phyloP scores from a whole-genome alignment of 176 grass and related monocot species.

The Aegilops sharonensis region DNA sequence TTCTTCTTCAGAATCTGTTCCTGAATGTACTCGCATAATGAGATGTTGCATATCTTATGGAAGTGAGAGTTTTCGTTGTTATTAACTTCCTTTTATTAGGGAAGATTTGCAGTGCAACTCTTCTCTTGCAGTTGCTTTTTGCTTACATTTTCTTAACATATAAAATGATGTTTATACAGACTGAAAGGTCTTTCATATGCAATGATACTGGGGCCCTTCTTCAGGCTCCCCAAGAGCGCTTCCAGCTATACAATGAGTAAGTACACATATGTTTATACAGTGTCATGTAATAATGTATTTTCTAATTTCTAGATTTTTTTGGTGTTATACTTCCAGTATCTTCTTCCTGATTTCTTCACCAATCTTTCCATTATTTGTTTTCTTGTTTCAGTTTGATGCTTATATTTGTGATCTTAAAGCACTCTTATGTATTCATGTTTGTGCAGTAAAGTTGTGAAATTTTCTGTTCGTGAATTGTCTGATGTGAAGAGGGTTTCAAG shows the following conservation, averaged over 20 bases:
- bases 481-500: conserved; percentile 85
- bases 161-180: conserved; percentile 43
- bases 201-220: conserved; percentile 82
- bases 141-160: not conserved
- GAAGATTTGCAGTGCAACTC: not conserved
- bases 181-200: conserved; percentile 87
- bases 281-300: not conserved
- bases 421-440: conserved; percentile 10
- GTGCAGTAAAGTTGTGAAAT: conserved; percentile 69
- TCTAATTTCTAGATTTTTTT: conserved; percentile 22
- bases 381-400: not conserved
- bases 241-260: conserved; percentile 91
- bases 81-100: not conserved
- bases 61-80: not conserved
- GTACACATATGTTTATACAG: conserved; percentile 5
- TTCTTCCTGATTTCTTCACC: conserved; percentile 21
- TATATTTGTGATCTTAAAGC: conserved; percentile 27
- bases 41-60: not conserved
- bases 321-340: not conserved
- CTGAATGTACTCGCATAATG: not conserved
- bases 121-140: not conserved
- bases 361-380: not conserved
- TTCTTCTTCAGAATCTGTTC: not conserved
- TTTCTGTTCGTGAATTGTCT: conserved; percentile 72
- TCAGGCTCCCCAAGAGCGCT: conserved; percentile 56